A percentile compares a stretch with the other conserved stretches of the same genome.
Conservation (phyloP, 108 stramenopile genomes). For the Hondaea fermentalgiana region DNA sequence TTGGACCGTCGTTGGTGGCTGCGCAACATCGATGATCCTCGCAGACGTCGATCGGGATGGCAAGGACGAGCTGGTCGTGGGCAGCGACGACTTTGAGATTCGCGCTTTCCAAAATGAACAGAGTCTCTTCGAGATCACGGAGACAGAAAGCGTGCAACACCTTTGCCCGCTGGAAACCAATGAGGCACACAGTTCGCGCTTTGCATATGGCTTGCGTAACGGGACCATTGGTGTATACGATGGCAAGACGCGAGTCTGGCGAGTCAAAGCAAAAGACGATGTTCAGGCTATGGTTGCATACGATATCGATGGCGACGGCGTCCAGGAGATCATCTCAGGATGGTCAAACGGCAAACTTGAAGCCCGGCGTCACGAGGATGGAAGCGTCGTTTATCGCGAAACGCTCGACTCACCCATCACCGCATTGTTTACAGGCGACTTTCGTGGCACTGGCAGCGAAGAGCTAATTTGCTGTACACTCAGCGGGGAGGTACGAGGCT, state of each 20-base stretch:
- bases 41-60: constrained; percentile 20
- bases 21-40: constrained; percentile 36
- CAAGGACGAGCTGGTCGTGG: constrained; percentile 33
- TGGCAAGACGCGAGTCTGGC: constrained; percentile 39
- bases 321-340: constrained; percentile 38
- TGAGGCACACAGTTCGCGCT: neutral
- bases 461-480: constrained; percentile 29
- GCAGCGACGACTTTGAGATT: constrained; percentile 36
- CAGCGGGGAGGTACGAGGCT: constrained; percentile 42
- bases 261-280: constrained; percentile 49
- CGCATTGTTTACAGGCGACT: constrained; percentile 27
- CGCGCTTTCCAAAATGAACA: constrained; percentile 33
- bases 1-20: constrained; percentile 58
- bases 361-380: constrained; percentile 21
- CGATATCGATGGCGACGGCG: constrained; percentile 48
- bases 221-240: constrained; percentile 54
- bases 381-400: constrained; percentile 27
- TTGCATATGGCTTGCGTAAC: constrained; percentile 45
- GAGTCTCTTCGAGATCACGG: constrained; percentile 37
- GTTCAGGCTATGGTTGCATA: constrained; percentile 28
- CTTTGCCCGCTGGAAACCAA: neutral
- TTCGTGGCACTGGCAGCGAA: neutral
- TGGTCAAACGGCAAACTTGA: constrained; percentile 45
- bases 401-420: neutral
- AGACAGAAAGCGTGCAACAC: constrained; percentile 35